Base-by-base conservation (phyloP, 2,329 filamentous ascomycete species). In the Cercospora sp. region DNA sequence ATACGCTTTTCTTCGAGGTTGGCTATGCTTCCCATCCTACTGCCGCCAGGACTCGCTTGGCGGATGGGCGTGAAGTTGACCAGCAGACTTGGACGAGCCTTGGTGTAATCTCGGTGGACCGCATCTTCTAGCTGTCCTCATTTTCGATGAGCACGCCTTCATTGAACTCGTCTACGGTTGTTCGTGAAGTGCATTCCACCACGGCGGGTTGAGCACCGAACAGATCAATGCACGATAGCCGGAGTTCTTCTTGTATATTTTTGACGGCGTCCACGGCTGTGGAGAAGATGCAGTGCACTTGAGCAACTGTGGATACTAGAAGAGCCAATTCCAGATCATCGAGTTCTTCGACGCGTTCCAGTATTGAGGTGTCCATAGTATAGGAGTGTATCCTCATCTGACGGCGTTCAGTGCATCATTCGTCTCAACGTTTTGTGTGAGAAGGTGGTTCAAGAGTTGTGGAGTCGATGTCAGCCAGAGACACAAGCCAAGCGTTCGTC, bases 251-350 rank as follows among this genome's bases (percentile, higher is more conserved):
- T 57, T 71, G 70, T n/a, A 76, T 64, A 21, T 69, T 67, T 18
- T 69, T 67, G 21, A 66, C 68, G 3, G 51, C 61, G 32, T 86
- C 82, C 4, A 82, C 78, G 2, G 89, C 86, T 16, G 92, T 91
- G 80, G 93, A 90, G 76, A 98, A 88, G 74, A 98, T 89, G 81
- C 93, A 97, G 79, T 98, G 94, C 79, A 97, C 91, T 72, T 90
- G 87, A 68, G 90, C 89, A 70, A 93, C 85, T 62, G 98, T 86
- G 77, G 91, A 94, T 61, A 97, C 87, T 49, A 98, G 85, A 13
- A 91, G 82, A 26, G 94, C 95, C 68, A 98, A 87, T 81, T 97
- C 94, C 49, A 97, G 85, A 81, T 97, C 94, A 76, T 90, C 91
- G 71, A 98, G 85, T 73, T 88, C 86, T 76, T 94, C 91, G 74